A percentile compares a stretch with the other conserved stretches of the same genome.
Conservation (phyloP, 1,139 yeast species). For the Entelexis paramagnoliae region DNA sequence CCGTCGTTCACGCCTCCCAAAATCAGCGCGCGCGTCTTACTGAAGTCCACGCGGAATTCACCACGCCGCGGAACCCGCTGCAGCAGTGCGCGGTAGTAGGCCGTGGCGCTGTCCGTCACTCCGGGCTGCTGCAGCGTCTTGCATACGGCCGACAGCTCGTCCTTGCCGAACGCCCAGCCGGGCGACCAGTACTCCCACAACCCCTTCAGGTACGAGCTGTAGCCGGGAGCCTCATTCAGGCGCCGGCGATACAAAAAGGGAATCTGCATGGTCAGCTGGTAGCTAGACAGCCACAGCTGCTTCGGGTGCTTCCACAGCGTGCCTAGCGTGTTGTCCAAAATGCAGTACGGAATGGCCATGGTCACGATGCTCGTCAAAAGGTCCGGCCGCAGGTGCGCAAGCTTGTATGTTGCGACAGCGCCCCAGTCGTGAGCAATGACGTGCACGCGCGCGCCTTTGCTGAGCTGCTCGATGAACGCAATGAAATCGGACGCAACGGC, state of each 20-base stretch:
- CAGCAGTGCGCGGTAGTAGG: slow-evolving; percentile 25
- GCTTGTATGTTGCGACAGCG: slow-evolving; percentile 24
- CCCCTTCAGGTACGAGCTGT: slow-evolving; percentile 21
- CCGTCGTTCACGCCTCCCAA: slow-evolving; percentile 26
- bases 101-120: slow-evolving; percentile 26
- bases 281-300: slow-evolving; percentile 26
- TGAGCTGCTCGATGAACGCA: slow-evolving; percentile 19
- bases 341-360: slow-evolving; percentile 26
- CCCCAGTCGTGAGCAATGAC: slow-evolving; percentile 30
- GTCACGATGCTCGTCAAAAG: slow-evolving; percentile 22
- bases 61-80: neutral
- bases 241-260: slow-evolving; percentile 19
- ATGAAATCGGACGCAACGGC: slow-evolving; percentile 24
- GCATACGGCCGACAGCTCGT: slow-evolving; percentile 22
- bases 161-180: slow-evolving; percentile 22
- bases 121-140: slow-evolving; percentile 25
- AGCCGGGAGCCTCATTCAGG: neutral
- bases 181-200: slow-evolving; percentile 29
- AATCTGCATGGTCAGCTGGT: slow-evolving; percentile 26
- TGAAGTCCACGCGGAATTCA: slow-evolving; percentile 22
- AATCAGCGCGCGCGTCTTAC: slow-evolving; percentile 22
- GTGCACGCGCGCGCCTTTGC: slow-evolving; percentile 23
- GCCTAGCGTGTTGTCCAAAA: slow-evolving; percentile 18
- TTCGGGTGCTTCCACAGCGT: slow-evolving; percentile 19
- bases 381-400: slow-evolving; percentile 23